phyloP scores from a whole-genome alignment of 345 rosid species.

The Ceriops zippeliana region DNA sequence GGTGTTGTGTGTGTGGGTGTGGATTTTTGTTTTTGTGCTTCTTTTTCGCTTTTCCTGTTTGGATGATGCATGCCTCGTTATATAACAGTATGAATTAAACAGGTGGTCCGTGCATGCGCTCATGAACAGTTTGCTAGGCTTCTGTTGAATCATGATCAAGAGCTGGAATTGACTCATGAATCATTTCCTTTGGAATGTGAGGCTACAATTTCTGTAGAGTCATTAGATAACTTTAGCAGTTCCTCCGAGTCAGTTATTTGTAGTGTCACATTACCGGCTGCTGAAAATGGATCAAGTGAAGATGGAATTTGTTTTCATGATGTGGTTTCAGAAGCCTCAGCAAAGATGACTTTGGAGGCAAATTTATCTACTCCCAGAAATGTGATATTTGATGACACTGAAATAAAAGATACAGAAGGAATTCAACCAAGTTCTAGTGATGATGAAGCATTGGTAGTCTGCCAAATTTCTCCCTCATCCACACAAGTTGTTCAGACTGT shows the following conservation, averaged over 20 bases:
- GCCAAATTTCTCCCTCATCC: conserved; percentile 34
- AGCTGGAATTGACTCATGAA: conserved; percentile 54
- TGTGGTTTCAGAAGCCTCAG: conserved; percentile 34
- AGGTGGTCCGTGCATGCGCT: conserved; percentile 93
- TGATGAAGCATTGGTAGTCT: conserved; percentile 38
- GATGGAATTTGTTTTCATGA: conserved; percentile 23
- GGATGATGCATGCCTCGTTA: conserved; percentile 9
- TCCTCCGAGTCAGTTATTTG: conserved; percentile 33
- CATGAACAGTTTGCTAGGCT: conserved; percentile 97
- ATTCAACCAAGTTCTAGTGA: conserved; percentile 17
- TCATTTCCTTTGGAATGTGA: conserved; percentile 51
- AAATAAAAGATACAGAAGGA: conserved; percentile 23
- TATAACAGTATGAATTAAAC: conserved; percentile 19
- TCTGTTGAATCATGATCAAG: conserved; percentile 65
- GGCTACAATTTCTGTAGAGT: conserved; percentile 54
- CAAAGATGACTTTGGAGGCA: conserved; percentile 38
- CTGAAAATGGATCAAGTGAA: conserved; percentile 30
- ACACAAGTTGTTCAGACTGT: conserved; percentile 47
- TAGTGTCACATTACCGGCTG: conserved; percentile 29
- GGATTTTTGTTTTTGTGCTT: neutral
- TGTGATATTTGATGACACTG: conserved; percentile 26
- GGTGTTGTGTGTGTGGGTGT: neutral
- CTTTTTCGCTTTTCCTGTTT: neutral
- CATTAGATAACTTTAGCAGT: conserved; percentile 37
- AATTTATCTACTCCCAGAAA: conserved; percentile 29